These are phyloP conservation scores for Mollisiaceae sp. DNA, from an alignment of 2,329 filamentous ascomycete genomes.

Conservation along the genomic window DNA sequence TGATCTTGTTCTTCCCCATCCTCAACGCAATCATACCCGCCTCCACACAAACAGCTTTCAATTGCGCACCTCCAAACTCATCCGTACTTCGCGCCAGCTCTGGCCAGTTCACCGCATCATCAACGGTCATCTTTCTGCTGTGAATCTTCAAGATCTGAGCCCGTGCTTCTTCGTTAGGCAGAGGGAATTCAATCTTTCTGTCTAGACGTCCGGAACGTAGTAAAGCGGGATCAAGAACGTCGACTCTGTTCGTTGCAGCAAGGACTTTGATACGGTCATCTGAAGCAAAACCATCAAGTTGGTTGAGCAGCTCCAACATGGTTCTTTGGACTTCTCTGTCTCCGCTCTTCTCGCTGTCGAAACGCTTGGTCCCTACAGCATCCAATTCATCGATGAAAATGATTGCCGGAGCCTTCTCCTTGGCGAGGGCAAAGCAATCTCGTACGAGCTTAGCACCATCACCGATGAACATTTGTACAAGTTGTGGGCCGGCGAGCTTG, in stretches of 20 bases:
- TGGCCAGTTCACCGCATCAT: slow-evolving; percentile 91
- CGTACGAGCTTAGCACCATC: slow-evolving; percentile 97
- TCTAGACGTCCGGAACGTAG: slow-evolving; percentile 91
- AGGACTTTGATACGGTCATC: slow-evolving; percentile 97
- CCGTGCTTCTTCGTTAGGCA: slow-evolving; percentile 96
- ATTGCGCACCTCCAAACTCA: slow-evolving; percentile 95
- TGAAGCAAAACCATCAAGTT: slow-evolving; percentile 96
- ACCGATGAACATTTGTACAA: slow-evolving; percentile 99
- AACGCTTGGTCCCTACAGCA: slow-evolving; percentile 97
- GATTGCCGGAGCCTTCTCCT: slow-evolving; percentile 98
- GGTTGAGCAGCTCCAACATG: slow-evolving; percentile 98
- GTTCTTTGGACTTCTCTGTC: slow-evolving; percentile 98
- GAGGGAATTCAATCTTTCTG: slow-evolving; percentile 96
- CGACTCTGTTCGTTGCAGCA: slow-evolving; percentile 91
- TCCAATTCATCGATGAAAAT: slow-evolving; percentile 99
- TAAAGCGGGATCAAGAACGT: slow-evolving; percentile 90
- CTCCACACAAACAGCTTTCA: slow-evolving; percentile 98
- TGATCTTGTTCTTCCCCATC: slow-evolving; percentile 94
- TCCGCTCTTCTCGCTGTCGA: slow-evolving; percentile 97
- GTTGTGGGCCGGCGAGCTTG: slow-evolving; percentile 94
- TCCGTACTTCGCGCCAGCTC: slow-evolving; percentile 96
- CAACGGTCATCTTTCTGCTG: slow-evolving; percentile 97
- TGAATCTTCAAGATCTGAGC: slow-evolving; percentile 98
- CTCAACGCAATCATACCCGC: slow-evolving; percentile 98
- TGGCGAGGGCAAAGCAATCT: slow-evolving; percentile 95